Conservation (phyloP, 805 yeast species). For the Wickerhamiella kazuoi region DNA sequence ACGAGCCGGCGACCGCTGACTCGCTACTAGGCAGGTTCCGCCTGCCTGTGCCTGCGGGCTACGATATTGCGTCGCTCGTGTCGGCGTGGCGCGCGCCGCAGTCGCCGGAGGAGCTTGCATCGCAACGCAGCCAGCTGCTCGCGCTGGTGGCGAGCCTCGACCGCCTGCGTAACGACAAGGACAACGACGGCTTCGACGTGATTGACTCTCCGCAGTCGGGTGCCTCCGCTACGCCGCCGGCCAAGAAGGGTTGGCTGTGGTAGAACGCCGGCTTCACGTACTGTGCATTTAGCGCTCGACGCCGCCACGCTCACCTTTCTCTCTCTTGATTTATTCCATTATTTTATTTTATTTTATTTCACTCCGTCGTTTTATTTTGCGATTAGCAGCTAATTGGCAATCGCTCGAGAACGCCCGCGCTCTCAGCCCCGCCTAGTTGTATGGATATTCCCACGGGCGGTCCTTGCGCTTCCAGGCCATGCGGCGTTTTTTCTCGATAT, state of each 20-base stretch:
- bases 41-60: slow-evolving; percentile 12
- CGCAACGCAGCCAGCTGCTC: slow-evolving; percentile 8
- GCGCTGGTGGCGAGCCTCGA: slow-evolving; percentile 9
- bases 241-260: background rate
- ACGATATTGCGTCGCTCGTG: slow-evolving; percentile 11
- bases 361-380: no score
- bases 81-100: slow-evolving; percentile 4
- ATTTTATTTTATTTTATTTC: background rate
- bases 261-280: no score
- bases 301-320: no score
- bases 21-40: slow-evolving; percentile 16
- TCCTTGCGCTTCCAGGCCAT: slow-evolving; percentile 85
- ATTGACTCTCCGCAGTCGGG: background rate
- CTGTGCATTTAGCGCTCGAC: no score
- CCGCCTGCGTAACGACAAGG: slow-evolving; percentile 1
- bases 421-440: slow-evolving; percentile 14
- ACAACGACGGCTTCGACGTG: slow-evolving; percentile 4
- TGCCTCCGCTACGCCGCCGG: background rate
- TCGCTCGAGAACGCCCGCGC: no score
- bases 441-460: slow-evolving; percentile 72
- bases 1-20: slow-evolving; percentile 7
- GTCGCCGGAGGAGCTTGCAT: slow-evolving; percentile 1
- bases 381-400: no score
- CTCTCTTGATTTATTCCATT: background rate
- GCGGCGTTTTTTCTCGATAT: slow-evolving; percentile 60